A percentile compares a stretch with the other conserved stretches of the same genome.
phyloP scores from a whole-genome alignment of 2,329 filamentous ascomycete species.

The Clarireedia sp. region DNA sequence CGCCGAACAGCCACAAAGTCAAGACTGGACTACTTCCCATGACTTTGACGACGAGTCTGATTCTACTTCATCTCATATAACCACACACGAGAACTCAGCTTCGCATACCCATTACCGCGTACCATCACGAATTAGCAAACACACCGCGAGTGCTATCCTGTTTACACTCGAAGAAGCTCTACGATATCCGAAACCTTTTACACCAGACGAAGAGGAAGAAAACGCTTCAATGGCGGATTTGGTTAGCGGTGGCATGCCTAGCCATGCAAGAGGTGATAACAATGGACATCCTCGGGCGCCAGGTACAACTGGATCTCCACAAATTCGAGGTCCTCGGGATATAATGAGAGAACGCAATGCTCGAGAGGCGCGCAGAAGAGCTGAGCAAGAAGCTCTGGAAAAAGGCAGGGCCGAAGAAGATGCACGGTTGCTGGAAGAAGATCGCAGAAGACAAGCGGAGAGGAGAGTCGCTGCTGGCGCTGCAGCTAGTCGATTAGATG shows the following conservation, averaged over 20 bases:
- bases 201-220: slow-evolving; percentile 76
- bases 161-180: slow-evolving; percentile 88
- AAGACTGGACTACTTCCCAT: slow-evolving; percentile 17
- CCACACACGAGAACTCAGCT: slow-evolving; percentile 11
- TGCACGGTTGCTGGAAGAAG: slow-evolving; percentile 46
- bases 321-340: slow-evolving; percentile 76
- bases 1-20: slow-evolving; percentile 15
- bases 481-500: slow-evolving; percentile 32
- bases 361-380: slow-evolving; percentile 61
- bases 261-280: slow-evolving; percentile 45
- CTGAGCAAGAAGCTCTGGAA: slow-evolving; percentile 40
- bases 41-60: slow-evolving; percentile 25
- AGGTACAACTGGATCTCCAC: slow-evolving; percentile 39
- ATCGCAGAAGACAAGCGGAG: slow-evolving; percentile 46
- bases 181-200: slow-evolving; percentile 74
- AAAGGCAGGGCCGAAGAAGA: slow-evolving; percentile 42
- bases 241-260: slow-evolving; percentile 47
- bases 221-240: slow-evolving; percentile 89
- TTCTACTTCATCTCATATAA: slow-evolving; percentile 19
- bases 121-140: slow-evolving; percentile 62
- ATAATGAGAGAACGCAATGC: slow-evolving; percentile 84
- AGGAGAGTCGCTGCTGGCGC: slow-evolving; percentile 51
- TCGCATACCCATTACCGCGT: slow-evolving; percentile 33
- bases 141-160: slow-evolving; percentile 83
- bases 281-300: slow-evolving; percentile 39